These are phyloP conservation scores for Pachysolen tannophilus DNA, from an alignment of 805 yeast species.

Conservation along the genomic window DNA sequence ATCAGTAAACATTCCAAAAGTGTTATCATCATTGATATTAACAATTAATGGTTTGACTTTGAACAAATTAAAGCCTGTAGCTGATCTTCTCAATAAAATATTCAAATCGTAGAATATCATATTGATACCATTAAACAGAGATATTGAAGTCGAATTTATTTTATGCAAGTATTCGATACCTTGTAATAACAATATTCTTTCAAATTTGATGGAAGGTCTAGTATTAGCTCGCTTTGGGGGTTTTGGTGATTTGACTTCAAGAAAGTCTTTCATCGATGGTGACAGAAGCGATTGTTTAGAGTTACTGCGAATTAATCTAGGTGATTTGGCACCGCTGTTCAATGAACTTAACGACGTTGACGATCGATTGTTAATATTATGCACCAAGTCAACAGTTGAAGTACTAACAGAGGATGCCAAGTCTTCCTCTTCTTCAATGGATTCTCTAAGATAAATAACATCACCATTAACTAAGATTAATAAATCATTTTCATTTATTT, in stretches of 20 bases:
- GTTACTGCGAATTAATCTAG: not conserved
- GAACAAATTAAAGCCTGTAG: conserved; percentile 11
- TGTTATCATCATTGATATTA: conserved; percentile 23
- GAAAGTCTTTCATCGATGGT: too few relatives aligned
- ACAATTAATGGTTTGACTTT: conserved; percentile 20
- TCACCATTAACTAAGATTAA: conserved; percentile 21
- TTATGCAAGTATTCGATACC: conserved; percentile 24
- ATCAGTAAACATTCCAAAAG: conserved; percentile 3
- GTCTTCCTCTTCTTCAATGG: conserved; percentile 7
- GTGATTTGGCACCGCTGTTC: conserved; percentile 10
- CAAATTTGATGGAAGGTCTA: conserved; percentile 13
- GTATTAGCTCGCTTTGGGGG: too few relatives aligned
- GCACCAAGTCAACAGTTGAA: conserved; percentile 7
- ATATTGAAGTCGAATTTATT: conserved; percentile 16
- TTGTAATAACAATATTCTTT: conserved; percentile 16
- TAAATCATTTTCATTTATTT: conserved; percentile 20
- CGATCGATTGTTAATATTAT: conserved; percentile 6
- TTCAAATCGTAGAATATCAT: conserved; percentile 20
- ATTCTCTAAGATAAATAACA: conserved; percentile 17
- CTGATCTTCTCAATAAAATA: conserved; percentile 13
- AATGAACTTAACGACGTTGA: conserved; percentile 12
- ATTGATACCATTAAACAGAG: conserved; percentile 26
- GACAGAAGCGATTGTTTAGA: conserved; percentile 12
- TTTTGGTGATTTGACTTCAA: too few relatives aligned
- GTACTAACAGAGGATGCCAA: conserved; percentile 4